Percentiles rank a stretch among this genome's conserved stretches.
Conservation (phyloP, 2,329 filamentous ascomycete species). For the Drechslera avenae region DNA sequence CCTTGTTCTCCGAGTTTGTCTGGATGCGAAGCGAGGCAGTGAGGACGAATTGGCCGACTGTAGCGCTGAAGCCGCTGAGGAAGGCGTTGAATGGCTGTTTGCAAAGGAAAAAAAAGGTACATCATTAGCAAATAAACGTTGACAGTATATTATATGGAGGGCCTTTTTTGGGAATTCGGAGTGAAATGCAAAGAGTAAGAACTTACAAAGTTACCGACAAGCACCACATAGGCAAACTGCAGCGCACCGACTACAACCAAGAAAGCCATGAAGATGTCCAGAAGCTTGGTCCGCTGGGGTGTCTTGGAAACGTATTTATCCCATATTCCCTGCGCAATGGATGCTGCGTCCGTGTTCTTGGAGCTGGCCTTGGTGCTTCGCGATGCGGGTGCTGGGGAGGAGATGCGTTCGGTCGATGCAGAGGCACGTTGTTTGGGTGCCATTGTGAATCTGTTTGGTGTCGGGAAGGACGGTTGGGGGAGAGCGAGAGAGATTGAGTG, state of each 20-base stretch:
- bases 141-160: too few species aligned
- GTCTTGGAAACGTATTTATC: conserved; percentile 80
- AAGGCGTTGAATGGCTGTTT: conserved; percentile 96
- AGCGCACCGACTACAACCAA: conserved; percentile 82
- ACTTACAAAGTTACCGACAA: conserved; percentile 93
- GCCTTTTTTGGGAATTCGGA: too few species aligned
- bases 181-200: conserved; percentile 25
- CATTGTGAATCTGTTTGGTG: conserved; percentile 26
- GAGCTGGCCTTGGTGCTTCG: conserved; percentile 33
- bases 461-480: background rate
- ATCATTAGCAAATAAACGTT: too few species aligned
- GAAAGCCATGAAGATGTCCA: conserved; percentile 90
- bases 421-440: conserved; percentile 41
- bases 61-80: conserved; percentile 90
- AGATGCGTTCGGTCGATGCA: conserved; percentile 14
- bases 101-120: too few species aligned
- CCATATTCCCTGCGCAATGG: conserved; percentile 73
- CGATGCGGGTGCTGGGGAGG: conserved; percentile 22
- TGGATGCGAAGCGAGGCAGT: conserved; percentile 91
- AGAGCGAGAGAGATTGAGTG: background rate
- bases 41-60: conserved; percentile 96
- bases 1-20: conserved; percentile 81
- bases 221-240: conserved; percentile 90
- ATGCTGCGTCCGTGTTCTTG: conserved; percentile 48
- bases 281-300: conserved; percentile 86